phyloP scores from a whole-genome alignment of 805 yeast genomes.

The Candida montana region DNA sequence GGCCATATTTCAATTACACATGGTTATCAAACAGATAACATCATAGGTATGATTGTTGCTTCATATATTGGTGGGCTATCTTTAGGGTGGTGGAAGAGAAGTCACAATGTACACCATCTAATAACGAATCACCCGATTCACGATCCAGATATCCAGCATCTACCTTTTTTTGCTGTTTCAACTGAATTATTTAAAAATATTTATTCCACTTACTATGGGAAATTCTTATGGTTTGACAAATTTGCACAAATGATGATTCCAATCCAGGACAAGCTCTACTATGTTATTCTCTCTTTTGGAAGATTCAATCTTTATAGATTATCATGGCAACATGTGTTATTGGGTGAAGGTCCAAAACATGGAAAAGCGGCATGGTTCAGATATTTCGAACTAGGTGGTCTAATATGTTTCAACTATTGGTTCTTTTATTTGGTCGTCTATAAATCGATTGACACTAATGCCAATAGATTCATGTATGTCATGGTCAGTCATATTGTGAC shows the following conservation, averaged over 20 bases:
- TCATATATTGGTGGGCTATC: slow-evolving; percentile 84
- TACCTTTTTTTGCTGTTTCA: slow-evolving; percentile 87
- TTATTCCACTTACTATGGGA: slow-evolving; percentile 77
- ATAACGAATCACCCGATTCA: slow-evolving; percentile 91
- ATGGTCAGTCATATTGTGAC: slow-evolving; percentile 75
- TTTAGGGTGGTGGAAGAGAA: slow-evolving; percentile 92
- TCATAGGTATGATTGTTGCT: slow-evolving; percentile 69
- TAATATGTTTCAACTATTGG: slow-evolving; percentile 72
- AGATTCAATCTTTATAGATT: slow-evolving; percentile 79
- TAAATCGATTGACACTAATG: slow-evolving; percentile 45
- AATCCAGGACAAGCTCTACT: slow-evolving; percentile 65
- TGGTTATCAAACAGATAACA: slow-evolving; percentile 67
- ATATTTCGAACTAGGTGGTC: slow-evolving; percentile 69
- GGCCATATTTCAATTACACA: slow-evolving; percentile 85
- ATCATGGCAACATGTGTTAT: slow-evolving; percentile 70
- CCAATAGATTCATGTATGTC: slow-evolving; percentile 53
- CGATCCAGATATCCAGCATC: slow-evolving; percentile 91
- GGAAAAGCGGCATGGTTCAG: slow-evolving; percentile 88
- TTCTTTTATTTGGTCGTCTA: slow-evolving; percentile 61
- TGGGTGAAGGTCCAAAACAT: slow-evolving; percentile 72
- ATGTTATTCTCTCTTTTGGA: slow-evolving; percentile 76
- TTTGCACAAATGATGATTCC: slow-evolving; percentile 55
- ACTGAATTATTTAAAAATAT: slow-evolving; percentile 61
- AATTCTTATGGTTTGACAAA: slow-evolving; percentile 59
- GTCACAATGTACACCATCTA: slow-evolving; percentile 89